Base-by-base conservation (phyloP, 306 rosid species). In the Canavalia gladiata region DNA sequence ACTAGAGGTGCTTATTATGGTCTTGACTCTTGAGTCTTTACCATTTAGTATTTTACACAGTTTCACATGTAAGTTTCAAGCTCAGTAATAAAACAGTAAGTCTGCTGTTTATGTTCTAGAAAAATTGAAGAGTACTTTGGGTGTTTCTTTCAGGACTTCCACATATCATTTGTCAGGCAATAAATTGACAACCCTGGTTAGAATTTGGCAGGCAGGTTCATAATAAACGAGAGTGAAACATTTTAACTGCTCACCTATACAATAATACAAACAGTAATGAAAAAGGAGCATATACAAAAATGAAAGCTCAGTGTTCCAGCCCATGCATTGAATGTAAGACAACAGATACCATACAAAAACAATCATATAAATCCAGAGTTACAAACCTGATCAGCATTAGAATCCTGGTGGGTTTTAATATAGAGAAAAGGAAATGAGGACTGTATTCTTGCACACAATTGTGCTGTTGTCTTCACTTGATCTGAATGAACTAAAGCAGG, bases 401-500 rank as follows among this genome's bases (percentile, higher is more conserved):
- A 64, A 80, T 64, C 74, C 58, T 7, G 33, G 76, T 34, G 49
- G 33, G 12, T 30, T 57, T 29, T 42, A 52, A 71, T 9, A 29
- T 18, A 39, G 4, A 49, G 7, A 37, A 47, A 73, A 60, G 2
- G 33, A 63, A 58, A 33, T 8, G 10, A 49, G 10, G 25, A 54
- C 34, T 28, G 2, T 60, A 60, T 46, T 68, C 37, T 68, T 45
- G 51, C 6, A 13, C 73, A 68, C 28, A 46, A 52, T n/a, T 77
- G 39, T n/a, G 74, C 54, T 57, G 33, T 10, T 58, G 56, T 43
- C 8, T 76, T 51, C 4, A 1, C 70, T 70, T 82, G 74, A 78
- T 68, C 63, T 79, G 5, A 60, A 50, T 62, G 54, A 69, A 46
- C 72, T 35, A 74, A 82, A 81, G 66, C 51, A 70, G 25, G 55